These are phyloP conservation scores for Corymbia calophylla DNA, from an alignment of 441 rosid species.

Conservation along the genomic window DNA sequence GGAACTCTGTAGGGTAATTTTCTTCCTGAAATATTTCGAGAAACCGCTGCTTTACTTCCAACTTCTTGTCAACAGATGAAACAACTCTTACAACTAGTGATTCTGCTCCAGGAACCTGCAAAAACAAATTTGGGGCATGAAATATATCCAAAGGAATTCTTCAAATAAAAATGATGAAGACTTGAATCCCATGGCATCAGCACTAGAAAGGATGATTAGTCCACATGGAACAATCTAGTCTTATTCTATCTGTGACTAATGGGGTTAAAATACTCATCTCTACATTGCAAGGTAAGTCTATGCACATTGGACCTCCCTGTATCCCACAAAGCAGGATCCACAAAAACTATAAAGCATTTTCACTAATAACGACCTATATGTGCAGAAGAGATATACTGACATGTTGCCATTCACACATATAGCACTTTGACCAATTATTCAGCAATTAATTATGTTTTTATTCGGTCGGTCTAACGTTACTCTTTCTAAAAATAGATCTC, in stretches of 20 bases:
- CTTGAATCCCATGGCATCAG: background rate
- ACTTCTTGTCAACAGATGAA: conserved; percentile 97
- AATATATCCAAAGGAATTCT: background rate
- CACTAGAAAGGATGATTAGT: background rate
- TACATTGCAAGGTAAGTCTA: background rate
- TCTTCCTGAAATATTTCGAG: conserved; percentile 95
- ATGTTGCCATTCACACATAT: background rate
- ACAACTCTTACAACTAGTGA: conserved; percentile 95
- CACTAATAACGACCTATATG: background rate
- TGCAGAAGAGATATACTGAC: background rate
- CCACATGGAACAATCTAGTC: background rate
- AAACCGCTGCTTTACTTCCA: conserved; percentile 94
- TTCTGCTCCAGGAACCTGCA: conserved; percentile 93
- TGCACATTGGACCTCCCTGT: background rate
- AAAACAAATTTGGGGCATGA: background rate
- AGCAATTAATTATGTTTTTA: background rate
- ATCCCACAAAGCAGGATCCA: background rate
- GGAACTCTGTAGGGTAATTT: conserved; percentile 86
- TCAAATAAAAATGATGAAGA: background rate
- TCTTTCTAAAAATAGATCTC: background rate
- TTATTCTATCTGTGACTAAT: background rate
- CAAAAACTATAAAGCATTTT: background rate
- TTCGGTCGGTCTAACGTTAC: background rate
- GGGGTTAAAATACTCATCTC: background rate
- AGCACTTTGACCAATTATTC: background rate